Percentiles rank a stretch among this genome's conserved stretches.
Conservation (phyloP, 2,329 filamentous ascomycete species). For the Dothistroma pini region DNA sequence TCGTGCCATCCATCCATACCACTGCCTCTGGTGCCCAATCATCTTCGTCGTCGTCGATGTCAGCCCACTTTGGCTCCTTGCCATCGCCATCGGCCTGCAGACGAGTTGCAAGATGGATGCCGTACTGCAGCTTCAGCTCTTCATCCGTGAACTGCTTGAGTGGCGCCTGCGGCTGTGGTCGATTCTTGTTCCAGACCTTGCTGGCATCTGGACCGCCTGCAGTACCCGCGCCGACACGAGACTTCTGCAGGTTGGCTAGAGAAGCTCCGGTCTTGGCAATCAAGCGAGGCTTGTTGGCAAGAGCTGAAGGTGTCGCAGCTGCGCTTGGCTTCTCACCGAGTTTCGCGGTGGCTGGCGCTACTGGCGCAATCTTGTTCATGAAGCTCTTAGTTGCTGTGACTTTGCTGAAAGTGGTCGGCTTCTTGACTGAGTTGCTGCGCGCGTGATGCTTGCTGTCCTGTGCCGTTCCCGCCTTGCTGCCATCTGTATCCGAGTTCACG, state of each 20-base stretch:
- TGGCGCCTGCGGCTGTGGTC: constrained; percentile 64
- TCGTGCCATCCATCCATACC: constrained; percentile 84
- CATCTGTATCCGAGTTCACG: constrained; percentile 73
- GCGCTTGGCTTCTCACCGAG: constrained; percentile 55
- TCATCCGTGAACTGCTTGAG: constrained; percentile 83
- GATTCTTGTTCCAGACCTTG: constrained; percentile 86
- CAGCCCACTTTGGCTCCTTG: constrained; percentile 81
- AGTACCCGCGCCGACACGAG: constrained; percentile 35
- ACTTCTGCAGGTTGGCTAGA: constrained; percentile 46
- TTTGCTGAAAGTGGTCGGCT: constrained; percentile 74
- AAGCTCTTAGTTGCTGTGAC: constrained; percentile 84
- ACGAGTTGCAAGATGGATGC: constrained; percentile 78
- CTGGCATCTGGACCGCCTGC: constrained; percentile 61
- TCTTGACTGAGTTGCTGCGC: constrained; percentile 62
- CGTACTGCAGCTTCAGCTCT: constrained; percentile 77
- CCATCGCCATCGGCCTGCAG: constrained; percentile 70
- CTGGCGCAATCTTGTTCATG: constrained; percentile 65
- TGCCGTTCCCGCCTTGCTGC: constrained; percentile 55
- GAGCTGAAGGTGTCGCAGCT: constrained; percentile 41
- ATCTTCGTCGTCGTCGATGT: constrained; percentile 84
- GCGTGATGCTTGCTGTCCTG: constrained; percentile 56
- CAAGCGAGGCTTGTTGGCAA: constrained; percentile 62
- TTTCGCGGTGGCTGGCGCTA: constrained; percentile 48
- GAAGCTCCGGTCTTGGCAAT: constrained; percentile 69
- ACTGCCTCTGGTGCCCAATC: constrained; percentile 83